These are phyloP conservation scores for Przewalskia tangutica DNA, from an alignment of 257 asterid genomes.

Conservation along the genomic window DNA sequence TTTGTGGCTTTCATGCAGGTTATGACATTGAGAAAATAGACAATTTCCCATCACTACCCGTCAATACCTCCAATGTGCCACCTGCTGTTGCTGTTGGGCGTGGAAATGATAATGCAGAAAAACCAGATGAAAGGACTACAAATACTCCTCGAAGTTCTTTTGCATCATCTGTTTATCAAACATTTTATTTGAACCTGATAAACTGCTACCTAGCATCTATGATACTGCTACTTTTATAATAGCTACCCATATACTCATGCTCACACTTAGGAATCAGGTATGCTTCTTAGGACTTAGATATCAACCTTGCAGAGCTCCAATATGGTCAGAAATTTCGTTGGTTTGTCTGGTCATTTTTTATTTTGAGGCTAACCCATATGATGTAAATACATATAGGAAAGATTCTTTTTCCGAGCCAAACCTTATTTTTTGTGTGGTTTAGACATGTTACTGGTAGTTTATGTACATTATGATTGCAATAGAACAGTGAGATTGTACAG, in stretches of 20 bases:
- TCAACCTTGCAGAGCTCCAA: background rate
- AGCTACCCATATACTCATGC: conserved; percentile 3
- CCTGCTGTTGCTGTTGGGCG: conserved; percentile 39
- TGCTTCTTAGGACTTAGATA: background rate
- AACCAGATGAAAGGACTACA: conserved; percentile 15
- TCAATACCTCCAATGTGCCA: conserved; percentile 34
- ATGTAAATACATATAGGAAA: background rate
- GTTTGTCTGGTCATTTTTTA: background rate
- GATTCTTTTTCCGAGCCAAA: background rate
- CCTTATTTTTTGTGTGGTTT: background rate
- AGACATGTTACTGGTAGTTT: background rate
- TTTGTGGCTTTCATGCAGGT: conserved; percentile 33
- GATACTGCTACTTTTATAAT: conserved; percentile 7
- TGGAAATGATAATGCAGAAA: conserved; percentile 16
- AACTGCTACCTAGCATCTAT: conserved; percentile 13
- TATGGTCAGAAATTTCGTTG: background rate
- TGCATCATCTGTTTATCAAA: conserved; percentile 23
- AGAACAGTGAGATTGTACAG: background rate
- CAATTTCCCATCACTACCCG: conserved; percentile 20
- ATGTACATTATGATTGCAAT: background rate
- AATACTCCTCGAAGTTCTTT: conserved; percentile 18
- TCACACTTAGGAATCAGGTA: background rate
- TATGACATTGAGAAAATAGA: conserved; percentile 36
- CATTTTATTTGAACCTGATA: conserved; percentile 10
- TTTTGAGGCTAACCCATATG: background rate